These are phyloP conservation scores for Oryza glaberrima DNA, from an alignment of 176 grass and related monocot genomes.

Conservation along the genomic window DNA sequence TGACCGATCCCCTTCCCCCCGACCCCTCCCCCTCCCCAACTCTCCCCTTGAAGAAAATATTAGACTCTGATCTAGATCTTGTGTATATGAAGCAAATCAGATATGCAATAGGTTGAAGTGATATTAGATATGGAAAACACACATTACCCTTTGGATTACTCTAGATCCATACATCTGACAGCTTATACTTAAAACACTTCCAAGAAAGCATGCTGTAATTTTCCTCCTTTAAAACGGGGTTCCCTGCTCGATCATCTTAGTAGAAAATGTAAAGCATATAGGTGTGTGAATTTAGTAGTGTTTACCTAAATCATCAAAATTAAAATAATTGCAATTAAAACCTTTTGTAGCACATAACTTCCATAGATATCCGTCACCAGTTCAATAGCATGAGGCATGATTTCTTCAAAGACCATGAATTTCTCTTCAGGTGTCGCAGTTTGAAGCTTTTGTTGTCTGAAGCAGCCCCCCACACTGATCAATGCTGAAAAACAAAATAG, in stretches of 20 bases:
- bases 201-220: background rate
- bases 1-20: background rate
- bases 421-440: conserved; percentile 37
- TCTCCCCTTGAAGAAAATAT: background rate
- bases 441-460: conserved; percentile 49
- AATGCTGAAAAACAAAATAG: conserved; percentile 8
- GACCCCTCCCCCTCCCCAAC: no score
- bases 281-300: background rate
- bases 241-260: background rate
- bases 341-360: conserved; percentile 52
- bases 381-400: conserved; percentile 10
- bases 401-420: conserved; percentile 32
- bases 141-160: conserved; percentile 43
- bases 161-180: conserved; percentile 44
- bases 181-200: conserved; percentile 12
- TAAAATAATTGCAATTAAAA: conserved; percentile 32
- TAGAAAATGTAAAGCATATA: background rate
- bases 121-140: background rate
- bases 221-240: background rate
- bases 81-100: background rate
- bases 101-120: background rate
- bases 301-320: background rate
- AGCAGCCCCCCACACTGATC: conserved; percentile 47
- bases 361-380: conserved; percentile 43
- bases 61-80: background rate